Percentiles rank a stretch among this genome's conserved stretches.
Evolutionary conservation across 257 asterid genomes (phyloP).

Genomic region (Solanum gracilifrons): DNA sequence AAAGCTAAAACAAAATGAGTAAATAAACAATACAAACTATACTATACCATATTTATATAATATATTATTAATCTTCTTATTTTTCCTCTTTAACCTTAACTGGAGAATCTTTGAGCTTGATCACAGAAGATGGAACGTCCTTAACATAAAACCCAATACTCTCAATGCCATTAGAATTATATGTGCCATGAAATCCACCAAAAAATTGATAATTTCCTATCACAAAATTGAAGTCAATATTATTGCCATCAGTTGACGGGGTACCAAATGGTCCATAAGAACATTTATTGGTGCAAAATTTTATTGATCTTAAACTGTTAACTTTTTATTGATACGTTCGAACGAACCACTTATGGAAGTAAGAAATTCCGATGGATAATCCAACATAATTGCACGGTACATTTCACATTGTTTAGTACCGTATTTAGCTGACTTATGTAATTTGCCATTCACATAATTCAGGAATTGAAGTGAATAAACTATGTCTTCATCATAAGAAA

Average conservation of each 20-base stretch:
- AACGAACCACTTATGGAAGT: neutral
- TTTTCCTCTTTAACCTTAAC: neutral
- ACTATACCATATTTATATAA: neutral
- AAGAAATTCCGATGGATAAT: neutral
- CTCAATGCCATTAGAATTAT: neutral
- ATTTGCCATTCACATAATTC: neutral
- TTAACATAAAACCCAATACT: neutral
- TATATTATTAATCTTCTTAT: neutral
- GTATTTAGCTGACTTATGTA: neutral
- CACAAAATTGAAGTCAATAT: neutral
- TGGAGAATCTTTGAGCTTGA: neutral
- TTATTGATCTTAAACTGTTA: neutral
- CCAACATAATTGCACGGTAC: neutral
- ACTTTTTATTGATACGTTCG: neutral
- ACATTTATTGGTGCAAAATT: conserved; percentile 24
- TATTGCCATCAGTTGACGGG: neutral
- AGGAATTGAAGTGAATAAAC: neutral
- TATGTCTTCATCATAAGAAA: neutral
- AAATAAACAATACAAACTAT: neutral
- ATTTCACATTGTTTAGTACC: fast-evolving
- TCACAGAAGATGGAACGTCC: neutral
- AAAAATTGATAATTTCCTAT: neutral
- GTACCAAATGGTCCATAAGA: conserved; percentile 35
- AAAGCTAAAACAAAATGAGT: neutral
- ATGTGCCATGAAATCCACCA: neutral